Conservation (phyloP, 2,329 filamentous ascomycete species). For the Scytalidium lignicola region DNA sequence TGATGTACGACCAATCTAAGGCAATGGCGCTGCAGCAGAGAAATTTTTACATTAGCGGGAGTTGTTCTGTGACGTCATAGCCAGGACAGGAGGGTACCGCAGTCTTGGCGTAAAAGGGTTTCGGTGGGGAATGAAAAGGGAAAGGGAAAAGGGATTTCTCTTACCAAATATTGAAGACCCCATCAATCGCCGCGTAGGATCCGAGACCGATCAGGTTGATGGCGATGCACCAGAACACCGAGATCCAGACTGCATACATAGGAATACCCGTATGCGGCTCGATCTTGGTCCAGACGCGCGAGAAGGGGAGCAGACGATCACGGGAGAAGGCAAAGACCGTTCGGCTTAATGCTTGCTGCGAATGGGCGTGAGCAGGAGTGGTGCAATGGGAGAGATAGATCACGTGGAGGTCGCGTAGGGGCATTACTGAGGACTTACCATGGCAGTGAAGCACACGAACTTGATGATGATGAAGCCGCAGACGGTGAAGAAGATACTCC, state of each 20-base stretch:
- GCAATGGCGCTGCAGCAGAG: slow-evolving; percentile 39
- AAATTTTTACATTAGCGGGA: background rate
- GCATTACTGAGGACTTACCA: slow-evolving; percentile 16
- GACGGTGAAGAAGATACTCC: slow-evolving; percentile 51
- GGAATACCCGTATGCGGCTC: slow-evolving; percentile 44
- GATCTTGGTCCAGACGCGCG: slow-evolving; percentile 44
- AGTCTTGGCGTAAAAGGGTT: background rate
- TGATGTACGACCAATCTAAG: slow-evolving; percentile 51
- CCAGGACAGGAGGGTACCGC: background rate
- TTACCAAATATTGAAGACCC: slow-evolving; percentile 45
- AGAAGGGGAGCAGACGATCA: slow-evolving; percentile 44
- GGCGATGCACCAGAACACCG: slow-evolving; percentile 46
- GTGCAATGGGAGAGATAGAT: background rate
- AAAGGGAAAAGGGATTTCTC: background rate
- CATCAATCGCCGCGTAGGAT: slow-evolving; percentile 46
- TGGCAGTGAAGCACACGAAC: slow-evolving; percentile 53
- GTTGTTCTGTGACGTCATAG: background rate
- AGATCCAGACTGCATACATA: slow-evolving; percentile 50
- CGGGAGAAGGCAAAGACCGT: slow-evolving; percentile 52
- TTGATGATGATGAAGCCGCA: slow-evolving; percentile 53
- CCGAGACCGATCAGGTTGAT: slow-evolving; percentile 56
- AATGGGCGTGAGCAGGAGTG: background rate
- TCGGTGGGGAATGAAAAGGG: background rate
- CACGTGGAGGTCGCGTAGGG: background rate
- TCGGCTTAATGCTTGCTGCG: slow-evolving; percentile 41